Conservation (phyloP, 2,329 filamentous ascomycete species). For the Aureobasidium sp. region DNA sequence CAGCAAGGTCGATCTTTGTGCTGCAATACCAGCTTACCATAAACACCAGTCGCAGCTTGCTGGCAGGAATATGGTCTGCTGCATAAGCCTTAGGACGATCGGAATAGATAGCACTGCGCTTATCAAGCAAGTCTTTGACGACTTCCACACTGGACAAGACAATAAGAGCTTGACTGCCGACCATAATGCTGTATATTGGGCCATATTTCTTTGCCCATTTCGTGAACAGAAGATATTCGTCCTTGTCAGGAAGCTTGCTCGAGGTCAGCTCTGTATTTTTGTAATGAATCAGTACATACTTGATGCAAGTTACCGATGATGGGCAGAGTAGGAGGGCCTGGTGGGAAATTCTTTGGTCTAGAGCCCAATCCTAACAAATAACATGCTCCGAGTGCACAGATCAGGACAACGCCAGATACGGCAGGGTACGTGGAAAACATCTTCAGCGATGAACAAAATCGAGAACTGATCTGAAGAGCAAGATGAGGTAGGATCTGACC, state of each 20-base stretch:
- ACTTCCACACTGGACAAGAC: slow-evolving; percentile 37
- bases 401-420: background rate
- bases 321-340: slow-evolving; percentile 37
- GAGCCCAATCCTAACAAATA: background rate
- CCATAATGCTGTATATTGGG: slow-evolving; percentile 31
- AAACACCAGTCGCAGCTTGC: slow-evolving; percentile 20
- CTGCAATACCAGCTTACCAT: slow-evolving; percentile 15
- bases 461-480: background rate
- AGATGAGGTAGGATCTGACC: background rate
- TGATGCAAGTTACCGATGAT: slow-evolving; percentile 27
- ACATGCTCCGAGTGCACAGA: background rate
- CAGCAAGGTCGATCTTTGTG: background rate
- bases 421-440: background rate
- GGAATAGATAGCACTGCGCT: slow-evolving; percentile 21
- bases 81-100: slow-evolving; percentile 22
- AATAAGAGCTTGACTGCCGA: slow-evolving; percentile 35
- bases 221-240: slow-evolving; percentile 26
- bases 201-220: slow-evolving; percentile 26
- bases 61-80: slow-evolving; percentile 18
- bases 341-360: slow-evolving; percentile 15
- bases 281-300: background rate
- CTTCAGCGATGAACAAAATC: background rate
- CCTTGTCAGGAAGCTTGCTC: slow-evolving; percentile 30
- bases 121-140: slow-evolving; percentile 32
- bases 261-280: slow-evolving; percentile 30